Evolutionary conservation across 495 filamentous ascomycete genomes (phyloP), one percentile per base, ranked within the genome.

Genomic region (Neurospora sp.): DNA sequence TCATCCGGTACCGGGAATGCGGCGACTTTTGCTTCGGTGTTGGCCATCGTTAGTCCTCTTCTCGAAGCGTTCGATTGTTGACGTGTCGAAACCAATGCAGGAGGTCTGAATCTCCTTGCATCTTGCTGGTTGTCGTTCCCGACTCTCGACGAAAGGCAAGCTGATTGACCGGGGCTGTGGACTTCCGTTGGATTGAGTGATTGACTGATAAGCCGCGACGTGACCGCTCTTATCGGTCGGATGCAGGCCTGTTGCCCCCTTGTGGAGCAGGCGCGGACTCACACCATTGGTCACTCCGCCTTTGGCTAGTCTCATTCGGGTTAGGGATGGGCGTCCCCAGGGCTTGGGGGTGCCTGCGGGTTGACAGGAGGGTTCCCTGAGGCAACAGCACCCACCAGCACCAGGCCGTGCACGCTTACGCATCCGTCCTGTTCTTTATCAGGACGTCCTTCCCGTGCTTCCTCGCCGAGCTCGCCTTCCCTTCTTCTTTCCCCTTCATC

Each of bases 361-460:
- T 70, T 49, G 74, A 74, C 69, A 37, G 73, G 73, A 46, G 60
- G 60, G 20, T 75, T 77, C 75, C 74, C 74, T 76, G 75, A 78
- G 77, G 77, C 77, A 78, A 76, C 75, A 49, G 75, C 75, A 72
- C 54, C 54, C 54, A 35, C 27, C 54, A 66, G 27, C 54, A 66
- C 27, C 54, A 66, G 54, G 60, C 49, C 72, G 42, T 72, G 75
- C 54, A 66, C 74, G 70, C 77, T 77, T 75, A 79, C 77, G 79
- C 75, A 78, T 73, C 71, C 76, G 49, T 62, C 77, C 75, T 73
- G 72, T 69, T 75, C 77, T 80, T 80, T 83, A 78, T 78, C 76
- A 82, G 73, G 71, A 74, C 69, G 40, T 72, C 78, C 76, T 78
- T 78, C 79, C 82, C 81, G 80, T 76, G 78, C 81, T 77, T 77